Evolutionary conservation across 2,329 filamentous ascomycete genomes (phyloP), one percentile per base, ranked within the genome.

Genomic region (Cladosporium sp.): DNA sequence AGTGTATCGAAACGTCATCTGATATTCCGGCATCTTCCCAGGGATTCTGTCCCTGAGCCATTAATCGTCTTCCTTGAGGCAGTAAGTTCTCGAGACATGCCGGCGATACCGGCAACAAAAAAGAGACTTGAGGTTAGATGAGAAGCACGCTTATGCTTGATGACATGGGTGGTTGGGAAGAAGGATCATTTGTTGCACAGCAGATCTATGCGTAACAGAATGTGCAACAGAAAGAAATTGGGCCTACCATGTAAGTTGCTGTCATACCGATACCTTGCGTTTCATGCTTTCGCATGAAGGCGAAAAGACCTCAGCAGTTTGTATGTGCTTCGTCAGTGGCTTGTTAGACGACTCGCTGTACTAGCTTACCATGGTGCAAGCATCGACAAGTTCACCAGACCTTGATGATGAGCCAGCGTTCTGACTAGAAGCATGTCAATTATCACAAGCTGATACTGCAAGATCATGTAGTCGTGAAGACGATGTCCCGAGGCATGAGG

Each of bases 401-500:
- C 19, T 50, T 2, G 11, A 22, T 14, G 30, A 20, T 37, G 3
- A 11, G 22, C 11, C 30, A 5, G 9, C 30, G 30, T 9, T 34
- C 30, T 9, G 2, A 9, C 30, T 34, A 34, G 2, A 19, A 7
- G 12, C 12, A 2, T 34, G 45, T 30, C 28, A 8, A 20, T n/a
- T 19, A 19, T 50, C 30, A 50, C 9, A 37, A 50, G 30, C 19
- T 17, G 15, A 28, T n/a, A 37, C 15, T 37, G 20, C 49, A 51
- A 14, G 49, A 14, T n/a, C 36, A 51, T 55, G 52, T 55, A 55
- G 40, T 55, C 40, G 52, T 55, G 52, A 55, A 55, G 52, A 55
- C 9, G 19, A 8, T 34, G n/a, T 5, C 22, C 40, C 28, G 19
- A 45, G 30, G 39, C 52, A 28, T 55, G 52, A 45, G 51, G 39